These are phyloP conservation scores for Drechslera avenae DNA, from an alignment of 2,329 filamentous ascomycete species.

Conservation along the genomic window DNA sequence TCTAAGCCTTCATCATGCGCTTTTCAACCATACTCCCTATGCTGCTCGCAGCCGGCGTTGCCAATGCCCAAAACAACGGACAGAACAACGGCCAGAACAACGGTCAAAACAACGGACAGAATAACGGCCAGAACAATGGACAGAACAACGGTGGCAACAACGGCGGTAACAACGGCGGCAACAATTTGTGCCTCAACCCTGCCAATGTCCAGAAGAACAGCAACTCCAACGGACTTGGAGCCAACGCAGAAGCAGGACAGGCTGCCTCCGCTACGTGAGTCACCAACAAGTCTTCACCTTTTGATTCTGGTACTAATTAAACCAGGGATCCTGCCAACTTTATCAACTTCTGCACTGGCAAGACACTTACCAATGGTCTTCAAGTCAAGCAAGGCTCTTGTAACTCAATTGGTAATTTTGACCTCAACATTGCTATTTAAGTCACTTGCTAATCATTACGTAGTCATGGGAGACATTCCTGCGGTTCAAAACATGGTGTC, in stretches of 20 bases:
- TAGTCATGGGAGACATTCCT: slow-evolving; percentile 63
- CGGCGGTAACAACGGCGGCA: slow-evolving; percentile 9
- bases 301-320: slow-evolving; percentile 6
- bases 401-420: slow-evolving; percentile 57
- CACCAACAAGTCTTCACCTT: neutral
- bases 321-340: slow-evolving; percentile 59
- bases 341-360: slow-evolving; percentile 64
- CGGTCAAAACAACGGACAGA: slow-evolving; percentile 22
- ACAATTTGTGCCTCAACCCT: slow-evolving; percentile 42
- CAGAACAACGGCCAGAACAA: slow-evolving; percentile 16
- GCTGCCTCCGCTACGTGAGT: slow-evolving; percentile 55
- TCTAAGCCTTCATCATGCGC: slow-evolving; percentile 36
- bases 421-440: neutral
- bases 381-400: slow-evolving; percentile 59
- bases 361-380: slow-evolving; percentile 60
- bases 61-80: slow-evolving; percentile 39
- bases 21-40: slow-evolving; percentile 43
- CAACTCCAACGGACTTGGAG: slow-evolving; percentile 48
- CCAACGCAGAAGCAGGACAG: slow-evolving; percentile 47
- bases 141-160: slow-evolving; percentile 18
- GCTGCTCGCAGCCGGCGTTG: slow-evolving; percentile 44
- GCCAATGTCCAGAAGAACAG: slow-evolving; percentile 53
- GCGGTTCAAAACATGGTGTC: slow-evolving; percentile 59
- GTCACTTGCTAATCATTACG: neutral
- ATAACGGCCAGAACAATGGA: slow-evolving; percentile 18